Base-by-base conservation (phyloP, 2,329 filamentous ascomycete genomes). In the Trichophyton rubrum region DNA sequence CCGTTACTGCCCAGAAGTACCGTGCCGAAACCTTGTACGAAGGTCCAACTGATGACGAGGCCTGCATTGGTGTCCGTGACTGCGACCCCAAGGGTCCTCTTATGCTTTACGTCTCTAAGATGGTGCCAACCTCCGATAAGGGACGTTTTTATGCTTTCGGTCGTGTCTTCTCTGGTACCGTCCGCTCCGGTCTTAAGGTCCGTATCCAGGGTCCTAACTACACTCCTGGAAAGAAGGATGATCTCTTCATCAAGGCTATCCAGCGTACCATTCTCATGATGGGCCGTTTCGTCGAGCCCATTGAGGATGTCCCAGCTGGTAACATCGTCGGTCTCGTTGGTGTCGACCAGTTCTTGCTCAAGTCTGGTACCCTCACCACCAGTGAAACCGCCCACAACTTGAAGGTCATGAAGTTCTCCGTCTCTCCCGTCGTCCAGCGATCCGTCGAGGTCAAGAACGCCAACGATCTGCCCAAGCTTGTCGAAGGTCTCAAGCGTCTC, bases 341-440 rank as follows among this genome's bases (percentile, higher is more conserved):
- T 87, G 90, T 99, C 71, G 93, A 99, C 78, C 93, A 99, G 86
- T 99, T 97, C 89, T 84, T 99, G 84, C 90, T 99, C 83, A 99
- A 99, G 88, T 97, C 93, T 77, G 93, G 93, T 88, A 99, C 93
- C 73, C 88, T 99, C 72, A 96, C 91, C 80, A 97, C 92, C 76
- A 86, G 84, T 75, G 93, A 99, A 70, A 95, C 90, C 68, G 92
- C 93, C 76, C 93, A 99, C 88, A 99, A 99, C 87, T 82, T 99
- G 74, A 97, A 97, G 88, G 93, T 99, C 81, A 99, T 99, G 93
- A 97, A 96, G 85, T 99, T 99, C 88, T 99, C 93, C 74, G 93
- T 99, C 77, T 97, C 93, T 64, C 93, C 93, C 72, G 93, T 99
- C 80, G 93, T 99, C 68, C 92, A 88, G 81, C 92, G 92, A 70